Evolutionary conservation across 257 asterid genomes (phyloP), one percentile per base, ranked within the genome.

Genomic region (Solanum ossicruentum): DNA sequence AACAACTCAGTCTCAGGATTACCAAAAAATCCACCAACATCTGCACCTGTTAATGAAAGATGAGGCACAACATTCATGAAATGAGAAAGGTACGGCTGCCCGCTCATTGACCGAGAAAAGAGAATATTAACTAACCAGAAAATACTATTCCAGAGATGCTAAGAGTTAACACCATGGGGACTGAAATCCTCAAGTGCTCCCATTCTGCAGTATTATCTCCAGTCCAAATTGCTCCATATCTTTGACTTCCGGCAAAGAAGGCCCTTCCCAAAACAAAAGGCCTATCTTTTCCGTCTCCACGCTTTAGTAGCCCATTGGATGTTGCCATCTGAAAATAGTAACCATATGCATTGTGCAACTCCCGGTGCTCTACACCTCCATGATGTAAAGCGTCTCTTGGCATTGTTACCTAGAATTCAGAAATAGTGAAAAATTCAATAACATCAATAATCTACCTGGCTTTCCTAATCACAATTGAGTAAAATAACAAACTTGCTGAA

Each of bases 281-380:
- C 81, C 99, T 89, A 73, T 97, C 98, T 86, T 93, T 92, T 56
- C 97, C 97, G 12, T 93, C 91, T 51, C 93, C 93, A 55, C 98
- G 93, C 91, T 91, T 97, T 49, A 95, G 80, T 85, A 97, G 99
- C 72, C 99, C 99, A 58, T 95, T 92, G 6, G 98, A 85, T 66
- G 98, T 93, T 63, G 98, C 99, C 99, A 95, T 97, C 91, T 97
- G 99, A 66, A 95, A 93, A 89, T 97, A 97, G 88, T 94, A 97
- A 49, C 99, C 99, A 86, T 96, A 96, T 69, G 93, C 98, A 90
- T 96, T 96, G 86, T 96, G 99, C 85, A 96, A 81, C 91, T 96
- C 99, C 88, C 99, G 88, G 85, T 96, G 96, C 91, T 96, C 99
- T 69, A 90, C 92, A 85, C 94, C 94, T 85, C 98, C 99, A 83